Conservation (phyloP, 192 early-diverging fungal genomes). For the Ramicandelaber brevisporus region DNA sequence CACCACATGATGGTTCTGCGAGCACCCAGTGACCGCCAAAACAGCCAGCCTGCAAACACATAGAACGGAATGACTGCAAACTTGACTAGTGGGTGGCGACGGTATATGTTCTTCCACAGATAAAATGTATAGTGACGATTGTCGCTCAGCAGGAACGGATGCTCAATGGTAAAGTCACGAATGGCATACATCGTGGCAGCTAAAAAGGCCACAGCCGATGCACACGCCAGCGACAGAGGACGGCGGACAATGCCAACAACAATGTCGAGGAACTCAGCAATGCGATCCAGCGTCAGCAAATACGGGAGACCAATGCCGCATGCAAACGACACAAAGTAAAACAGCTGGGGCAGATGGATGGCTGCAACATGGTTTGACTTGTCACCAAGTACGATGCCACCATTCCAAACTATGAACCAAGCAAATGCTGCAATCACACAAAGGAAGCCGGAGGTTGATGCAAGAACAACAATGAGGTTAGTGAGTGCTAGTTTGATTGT, state of each 20-base stretch:
- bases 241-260: constrained; percentile 2
- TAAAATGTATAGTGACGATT: constrained; percentile 95
- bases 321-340: constrained; percentile 55
- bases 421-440: constrained; percentile 22
- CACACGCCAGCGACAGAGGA: too few species aligned
- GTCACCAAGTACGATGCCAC: constrained; percentile 77
- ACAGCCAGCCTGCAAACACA: constrained; percentile 14
- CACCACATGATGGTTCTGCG: constrained; percentile 23
- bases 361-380: constrained; percentile 52
- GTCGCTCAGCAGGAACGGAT: constrained; percentile 81
- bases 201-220: not conserved
- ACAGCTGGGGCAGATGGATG: constrained; percentile 57
- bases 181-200: constrained; percentile 14
- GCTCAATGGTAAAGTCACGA: constrained; percentile 41
- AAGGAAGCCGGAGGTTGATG: too few species aligned
- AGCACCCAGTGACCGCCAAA: constrained; percentile 6
- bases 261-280: not conserved
- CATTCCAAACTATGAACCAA: constrained; percentile 47
- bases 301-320: constrained; percentile 18
- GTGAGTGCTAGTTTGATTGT: not conserved
- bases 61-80: constrained; percentile 46
- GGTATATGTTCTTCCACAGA: constrained; percentile 62
- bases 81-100: constrained; percentile 16
- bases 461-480: constrained; percentile 7
- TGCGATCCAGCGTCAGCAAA: constrained; percentile 11